These are phyloP conservation scores for Venturiaceae sp. DNA, from an alignment of 2,329 filamentous ascomycete genomes.

Conservation along the genomic window DNA sequence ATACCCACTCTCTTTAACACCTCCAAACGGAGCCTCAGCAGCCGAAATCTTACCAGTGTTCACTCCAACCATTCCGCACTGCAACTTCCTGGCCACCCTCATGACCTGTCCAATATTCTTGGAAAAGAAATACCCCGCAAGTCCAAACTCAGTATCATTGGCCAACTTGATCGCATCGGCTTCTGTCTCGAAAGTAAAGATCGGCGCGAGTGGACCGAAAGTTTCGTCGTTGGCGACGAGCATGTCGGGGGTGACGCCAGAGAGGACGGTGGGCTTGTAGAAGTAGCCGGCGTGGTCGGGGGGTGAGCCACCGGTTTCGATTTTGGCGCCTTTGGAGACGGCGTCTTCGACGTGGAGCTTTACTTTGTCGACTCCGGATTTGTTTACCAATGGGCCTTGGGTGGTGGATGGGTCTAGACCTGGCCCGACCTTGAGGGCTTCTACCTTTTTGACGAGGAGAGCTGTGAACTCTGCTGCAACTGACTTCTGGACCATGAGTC, in stretches of 20 bases:
- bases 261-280: slow-evolving; percentile 8
- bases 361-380: slow-evolving; percentile 6
- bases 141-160: slow-evolving; percentile 20
- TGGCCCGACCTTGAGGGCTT: background rate
- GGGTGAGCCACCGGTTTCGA: slow-evolving; percentile 5
- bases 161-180: slow-evolving; percentile 21
- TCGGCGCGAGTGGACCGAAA: slow-evolving; percentile 19
- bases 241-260: slow-evolving; percentile 9
- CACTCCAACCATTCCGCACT: slow-evolving; percentile 12
- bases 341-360: slow-evolving; percentile 7
- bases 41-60: slow-evolving; percentile 8
- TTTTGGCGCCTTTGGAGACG: slow-evolving; percentile 7
- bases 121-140: slow-evolving; percentile 20
- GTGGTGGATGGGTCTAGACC: slow-evolving; percentile 5
- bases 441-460: slow-evolving; percentile 5
- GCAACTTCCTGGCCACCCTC: slow-evolving; percentile 15
- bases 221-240: slow-evolving; percentile 21
- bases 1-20: slow-evolving; percentile 11
- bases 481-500: slow-evolving; percentile 14
- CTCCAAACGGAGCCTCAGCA: slow-evolving; percentile 10
- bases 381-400: slow-evolving; percentile 9
- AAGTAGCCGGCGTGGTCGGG: slow-evolving; percentile 8
- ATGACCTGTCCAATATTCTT: slow-evolving; percentile 11
- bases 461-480: slow-evolving; percentile 31
- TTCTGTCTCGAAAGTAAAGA: slow-evolving; percentile 18